Base-by-base conservation (phyloP, 1,284 basidiomycete species). In the Rhodotorula mucilaginosa region DNA sequence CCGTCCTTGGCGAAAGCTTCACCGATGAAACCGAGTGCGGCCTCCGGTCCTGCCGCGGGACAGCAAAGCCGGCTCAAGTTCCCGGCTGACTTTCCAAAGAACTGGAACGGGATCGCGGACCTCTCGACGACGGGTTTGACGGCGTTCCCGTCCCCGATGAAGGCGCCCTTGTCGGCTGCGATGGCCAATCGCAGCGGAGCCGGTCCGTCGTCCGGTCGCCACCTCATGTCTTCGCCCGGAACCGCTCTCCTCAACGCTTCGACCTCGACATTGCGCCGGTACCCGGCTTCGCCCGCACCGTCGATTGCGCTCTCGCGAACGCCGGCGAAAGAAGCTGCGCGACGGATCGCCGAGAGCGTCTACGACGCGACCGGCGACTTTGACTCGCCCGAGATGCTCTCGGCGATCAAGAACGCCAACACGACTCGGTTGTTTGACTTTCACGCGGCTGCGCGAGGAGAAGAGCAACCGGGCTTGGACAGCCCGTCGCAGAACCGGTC, bases 101-200 rank as follows among this genome's bases (percentile, higher is more conserved):
- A 74, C 51, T 79, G 78, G 78, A 63, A 78, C 64, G 78, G 78
- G 0, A 60, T 79, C 54, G 78, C 77, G 21, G 73, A 79, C 61
- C 67, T 79, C 12, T 74, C 76, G 2, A 65, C 69, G 21, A 67
- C 65, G 3, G 49, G 65, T 0, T 58, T 76, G 44, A 61, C 69
- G 29, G 69, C 74, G 2, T 76, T 76, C 62, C 64, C 72, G 3
- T 74, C 72, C 7, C 74, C 74, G n/a, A 67, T 70, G 58, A 73
- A 74, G 64, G 64, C 66, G 8, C 26, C 60, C 2, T 56, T 46
- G 26, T 31, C n/a, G 62, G 44, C 21, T 58, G 68, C 10, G 58
- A 60, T 56, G 52, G 16, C n/a, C 46, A 13, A 15, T 29, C 62
- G 46, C 57, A 34, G 10, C 44, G 52, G 54, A 34, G 21, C 29